phyloP scores from a whole-genome alignment of 2,329 filamentous ascomycete species.

The Colletotrichum sp. region DNA sequence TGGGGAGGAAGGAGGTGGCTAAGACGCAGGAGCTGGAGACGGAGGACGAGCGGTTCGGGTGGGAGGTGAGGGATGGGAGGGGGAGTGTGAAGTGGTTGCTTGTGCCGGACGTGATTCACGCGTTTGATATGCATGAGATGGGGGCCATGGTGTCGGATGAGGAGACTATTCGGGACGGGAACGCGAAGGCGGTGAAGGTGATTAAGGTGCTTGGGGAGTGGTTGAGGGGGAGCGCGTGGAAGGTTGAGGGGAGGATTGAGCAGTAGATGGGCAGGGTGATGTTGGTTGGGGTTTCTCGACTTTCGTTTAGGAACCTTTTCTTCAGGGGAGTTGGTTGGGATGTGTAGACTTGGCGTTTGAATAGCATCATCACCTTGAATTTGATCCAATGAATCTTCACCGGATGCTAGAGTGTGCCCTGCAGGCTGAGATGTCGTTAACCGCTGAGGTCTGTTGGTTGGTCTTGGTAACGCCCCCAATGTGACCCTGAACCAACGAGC shows the following conservation, averaged over 20 bases:
- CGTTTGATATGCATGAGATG: conserved; percentile 40
- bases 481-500: neutral
- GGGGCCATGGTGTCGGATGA: conserved; percentile 29
- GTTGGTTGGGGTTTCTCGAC: neutral
- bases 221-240: conserved; percentile 34
- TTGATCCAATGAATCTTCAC: fast-evolving
- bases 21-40: conserved; percentile 24
- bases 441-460: neutral
- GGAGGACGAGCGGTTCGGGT: conserved; percentile 39
- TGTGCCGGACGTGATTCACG: conserved; percentile 46
- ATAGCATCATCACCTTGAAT: neutral
- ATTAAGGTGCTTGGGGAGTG: conserved; percentile 34
- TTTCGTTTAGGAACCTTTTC: neutral
- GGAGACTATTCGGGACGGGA: conserved; percentile 32
- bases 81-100: conserved; percentile 43
- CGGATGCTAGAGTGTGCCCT: neutral
- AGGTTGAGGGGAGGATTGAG: conserved; percentile 28
- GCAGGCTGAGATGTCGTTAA: neutral
- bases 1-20: conserved; percentile 21
- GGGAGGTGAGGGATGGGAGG: conserved; percentile 31
- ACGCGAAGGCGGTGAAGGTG: conserved; percentile 33
- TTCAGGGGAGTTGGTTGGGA: neutral
- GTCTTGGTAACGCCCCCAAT: neutral
- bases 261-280: neutral
- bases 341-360: neutral